Evolutionary conservation across 2,329 filamentous ascomycete genomes (phyloP).

Genomic region (Tolypocladium sp.): DNA sequence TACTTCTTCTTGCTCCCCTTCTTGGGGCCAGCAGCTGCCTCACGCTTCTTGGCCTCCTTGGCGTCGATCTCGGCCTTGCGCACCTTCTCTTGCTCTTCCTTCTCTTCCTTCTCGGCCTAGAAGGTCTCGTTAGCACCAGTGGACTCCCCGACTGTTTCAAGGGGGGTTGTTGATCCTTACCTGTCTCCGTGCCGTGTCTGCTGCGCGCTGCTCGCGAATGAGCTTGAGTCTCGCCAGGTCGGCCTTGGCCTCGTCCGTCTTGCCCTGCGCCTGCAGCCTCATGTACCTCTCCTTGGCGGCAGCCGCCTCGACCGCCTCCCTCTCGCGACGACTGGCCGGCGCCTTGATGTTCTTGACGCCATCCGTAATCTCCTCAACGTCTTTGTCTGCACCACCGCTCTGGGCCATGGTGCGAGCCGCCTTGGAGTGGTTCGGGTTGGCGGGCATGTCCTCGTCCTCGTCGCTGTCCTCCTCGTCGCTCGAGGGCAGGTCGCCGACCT

Average conservation of each 20-base stretch:
- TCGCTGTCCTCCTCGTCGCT: conserved; percentile 55
- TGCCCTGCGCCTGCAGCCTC: conserved; percentile 87
- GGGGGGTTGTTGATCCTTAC: conserved; percentile 29
- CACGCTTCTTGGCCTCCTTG: conserved; percentile 46
- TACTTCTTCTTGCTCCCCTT: conserved; percentile 39
- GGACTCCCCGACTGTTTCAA: not conserved
- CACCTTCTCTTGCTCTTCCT: conserved; percentile 39
- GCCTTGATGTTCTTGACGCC: conserved; percentile 46
- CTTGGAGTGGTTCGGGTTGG: conserved; percentile 87
- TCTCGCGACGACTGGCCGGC: conserved; percentile 40
- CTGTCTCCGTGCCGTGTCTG: conserved; percentile 73
- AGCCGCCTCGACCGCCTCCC: conserved; percentile 74
- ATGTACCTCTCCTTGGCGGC: conserved; percentile 85
- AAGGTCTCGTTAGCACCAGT: not conserved
- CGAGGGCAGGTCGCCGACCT: conserved; percentile 79
- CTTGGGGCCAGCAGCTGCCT: conserved; percentile 40
- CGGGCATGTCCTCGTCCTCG: conserved; percentile 57
- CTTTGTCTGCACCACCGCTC: conserved; percentile 7
- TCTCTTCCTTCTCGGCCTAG: conserved; percentile 51
- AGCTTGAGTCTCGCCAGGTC: conserved; percentile 76
- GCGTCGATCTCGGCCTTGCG: conserved; percentile 43
- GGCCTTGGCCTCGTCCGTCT: conserved; percentile 90
- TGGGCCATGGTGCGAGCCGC: conserved; percentile 52
- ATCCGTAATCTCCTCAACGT: conserved; percentile 41
- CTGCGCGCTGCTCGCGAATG: conserved; percentile 78